Percentiles rank a stretch among this genome's conserved stretches.
Evolutionary conservation across 345 rosid species (phyloP).

Genomic region (Pugionium cornutum): DNA sequence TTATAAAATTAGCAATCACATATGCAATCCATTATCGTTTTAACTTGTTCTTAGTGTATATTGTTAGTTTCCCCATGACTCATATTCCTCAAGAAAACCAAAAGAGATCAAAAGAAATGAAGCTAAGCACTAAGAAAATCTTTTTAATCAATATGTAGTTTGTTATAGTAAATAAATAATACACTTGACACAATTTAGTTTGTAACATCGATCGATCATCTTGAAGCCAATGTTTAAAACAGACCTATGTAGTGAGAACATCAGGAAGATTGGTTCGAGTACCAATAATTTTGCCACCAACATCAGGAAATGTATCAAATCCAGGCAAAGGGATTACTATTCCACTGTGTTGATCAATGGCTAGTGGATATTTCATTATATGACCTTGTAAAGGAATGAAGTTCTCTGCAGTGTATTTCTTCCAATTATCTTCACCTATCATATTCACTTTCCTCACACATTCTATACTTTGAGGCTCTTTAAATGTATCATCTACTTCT

Average conservation of each 20-base stretch:
- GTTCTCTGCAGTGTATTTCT: slow-evolving; percentile 46
- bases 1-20: too few species aligned
- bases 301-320: slow-evolving; percentile 73
- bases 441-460: slow-evolving; percentile 66
- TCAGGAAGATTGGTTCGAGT: slow-evolving; percentile 66
- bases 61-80: too few species aligned
- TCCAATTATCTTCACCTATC: slow-evolving; percentile 77
- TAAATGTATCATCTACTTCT: slow-evolving; percentile 45
- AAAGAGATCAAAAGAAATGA: too few species aligned
- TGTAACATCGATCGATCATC: neutral
- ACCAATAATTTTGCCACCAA: slow-evolving; percentile 81
- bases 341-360: slow-evolving; percentile 51
- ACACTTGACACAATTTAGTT: neutral
- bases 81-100: too few species aligned
- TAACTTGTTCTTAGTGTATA: too few species aligned
- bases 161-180: neutral
- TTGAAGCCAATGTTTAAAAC: neutral
- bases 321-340: slow-evolving; percentile 59
- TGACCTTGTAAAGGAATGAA: slow-evolving; percentile 66
- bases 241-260: slow-evolving; percentile 61
- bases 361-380: slow-evolving; percentile 67
- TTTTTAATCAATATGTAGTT: too few species aligned
- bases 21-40: too few species aligned
- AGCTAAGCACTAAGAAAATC: neutral
- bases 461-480: slow-evolving; percentile 54